Evolutionary conservation across 768 basidiomycete genomes (phyloP), one percentile per base, ranked within the genome.

Genomic region (Lentinula edodes): DNA sequence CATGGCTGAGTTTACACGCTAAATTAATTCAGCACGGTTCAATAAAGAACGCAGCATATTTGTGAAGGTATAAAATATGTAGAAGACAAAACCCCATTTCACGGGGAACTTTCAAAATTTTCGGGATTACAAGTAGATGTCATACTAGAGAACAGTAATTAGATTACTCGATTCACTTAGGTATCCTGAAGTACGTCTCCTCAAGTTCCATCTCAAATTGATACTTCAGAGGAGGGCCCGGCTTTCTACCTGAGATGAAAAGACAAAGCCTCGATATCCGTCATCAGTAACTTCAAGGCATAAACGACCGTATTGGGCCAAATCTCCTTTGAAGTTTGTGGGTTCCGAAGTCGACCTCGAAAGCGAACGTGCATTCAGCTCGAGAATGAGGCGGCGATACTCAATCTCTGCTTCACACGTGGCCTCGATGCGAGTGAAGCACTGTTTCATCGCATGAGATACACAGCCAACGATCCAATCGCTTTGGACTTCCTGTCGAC

Each of bases 321-420:
- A 28, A 15, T 69, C 69, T 7, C 68, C 70, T 6, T 66, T 66
- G 18, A 69, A 71, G 42, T 66, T 70, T 38, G 69, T 62, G 36
- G 66, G 41, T 48, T 48, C 46, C 23, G 46, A 2, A 23, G 18
- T 48, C 1, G 46, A 48, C 46, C 23, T 48, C 8, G 46, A 20
- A 8, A 48, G 51, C 34, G 51, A 52, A 52, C 35, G 51, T 34
- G 34, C 32, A 16, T 52, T 36, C 18, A 45, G 34, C 10, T 61
- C 18, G n/a, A 61, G 9, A 20, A 63, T 57, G 13, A 59, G 23
- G 15, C 54, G 32, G 16, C 60, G 50, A 53, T 53, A 61, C 20
- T 45, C 52, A 15, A n/a, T 35, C 20, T 61, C 61, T 6, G 61
- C 61, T 54, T 61, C 28, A 39, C 34, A 43, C 3, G 61, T 61